Evolutionary conservation across 306 rosid species (phyloP), one percentile per base, ranked within the genome.

Genomic region (Castanea sativa): DNA sequence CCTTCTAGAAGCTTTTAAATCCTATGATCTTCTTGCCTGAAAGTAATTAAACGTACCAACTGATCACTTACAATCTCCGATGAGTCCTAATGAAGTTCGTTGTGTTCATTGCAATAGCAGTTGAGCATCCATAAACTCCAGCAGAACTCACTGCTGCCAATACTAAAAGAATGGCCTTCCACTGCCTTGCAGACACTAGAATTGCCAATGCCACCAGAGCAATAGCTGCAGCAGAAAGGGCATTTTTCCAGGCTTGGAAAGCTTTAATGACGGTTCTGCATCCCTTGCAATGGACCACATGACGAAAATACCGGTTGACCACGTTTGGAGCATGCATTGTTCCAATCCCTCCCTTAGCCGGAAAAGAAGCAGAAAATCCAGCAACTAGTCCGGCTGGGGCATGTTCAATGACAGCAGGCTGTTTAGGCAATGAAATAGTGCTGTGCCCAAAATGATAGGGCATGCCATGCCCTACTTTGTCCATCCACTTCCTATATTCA

Each of bases 401-500:
- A 41, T 95, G 98, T 64, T 95, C 98, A 23, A 95, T 87, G 52
- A 95, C 97, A 11, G 99, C 99, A 35, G 98, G 98, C 81, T 89
- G 90, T 78, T 85, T 79, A 2, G 99, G 99, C 84, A 93, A 79
- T 1, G 91, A 87, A 74, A 95, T 90, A 9, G 97, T 90, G 91
- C 85, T 85, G 83, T 95, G 96, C 72, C 99, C 99, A 55, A 95
- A 93, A 83, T 95, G 91, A 76, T 95, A 95, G 2, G 99, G 99
- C 99, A 95, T 93, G 52, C 99, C 99, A 32, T 95, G 98, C 61
- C 99, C 99, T 5, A 86, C 99, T 82, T 89, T 95, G 89, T 95
- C 99, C 98, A 95, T 93, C 99, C 99, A 95, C 81, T 85, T 90
- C 65, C 98, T 71, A 79, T 95, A 95, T 82, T 95, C 99, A 38